These are phyloP conservation scores for Trametes coccinea DNA, from an alignment of 768 basidiomycete species.

Conservation along the genomic window DNA sequence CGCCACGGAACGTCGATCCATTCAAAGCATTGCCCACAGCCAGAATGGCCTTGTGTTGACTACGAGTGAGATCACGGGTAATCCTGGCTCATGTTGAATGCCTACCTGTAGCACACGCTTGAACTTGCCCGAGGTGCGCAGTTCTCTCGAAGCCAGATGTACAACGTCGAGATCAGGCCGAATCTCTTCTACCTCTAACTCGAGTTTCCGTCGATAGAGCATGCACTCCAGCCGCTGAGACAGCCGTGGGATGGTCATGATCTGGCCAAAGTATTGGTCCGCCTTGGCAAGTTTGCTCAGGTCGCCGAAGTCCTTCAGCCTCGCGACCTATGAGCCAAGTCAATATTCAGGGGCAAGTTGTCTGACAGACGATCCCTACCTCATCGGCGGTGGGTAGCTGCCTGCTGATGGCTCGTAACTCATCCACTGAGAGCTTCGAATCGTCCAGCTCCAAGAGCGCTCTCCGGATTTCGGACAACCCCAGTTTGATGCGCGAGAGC, in stretches of 20 bases:
- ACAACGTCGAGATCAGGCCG: constrained; percentile 78
- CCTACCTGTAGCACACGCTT: constrained; percentile 68
- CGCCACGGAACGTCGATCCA: constrained; percentile 77
- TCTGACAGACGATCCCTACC: constrained; percentile 37
- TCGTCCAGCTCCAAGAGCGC: constrained; percentile 78
- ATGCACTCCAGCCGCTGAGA: constrained; percentile 76
- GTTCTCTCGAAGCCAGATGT: constrained; percentile 66
- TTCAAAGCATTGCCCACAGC: constrained; percentile 83
- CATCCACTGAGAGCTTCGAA: constrained; percentile 63
- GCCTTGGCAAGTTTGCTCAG: constrained; percentile 74
- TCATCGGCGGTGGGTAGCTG: constrained; percentile 85
- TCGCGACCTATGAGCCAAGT: constrained; percentile 46
- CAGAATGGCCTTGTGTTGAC: constrained; percentile 57
- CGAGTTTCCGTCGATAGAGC: constrained; percentile 80
- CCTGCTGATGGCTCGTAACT: constrained; percentile 71
- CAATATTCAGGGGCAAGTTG: too few relatives aligned
- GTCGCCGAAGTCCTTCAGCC: constrained; percentile 71
- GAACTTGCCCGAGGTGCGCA: constrained; percentile 64
- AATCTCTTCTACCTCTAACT: constrained; percentile 81
- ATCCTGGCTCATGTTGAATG: background rate
- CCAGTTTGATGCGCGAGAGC: constrained; percentile 72
- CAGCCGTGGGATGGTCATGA: constrained; percentile 77
- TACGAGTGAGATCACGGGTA: too few relatives aligned
- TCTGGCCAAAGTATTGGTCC: constrained; percentile 81
- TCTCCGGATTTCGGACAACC: constrained; percentile 62